Evolutionary conservation across 352 stramenopile genomes (phyloP).

Genomic region (Phytophthora brassicae): DNA sequence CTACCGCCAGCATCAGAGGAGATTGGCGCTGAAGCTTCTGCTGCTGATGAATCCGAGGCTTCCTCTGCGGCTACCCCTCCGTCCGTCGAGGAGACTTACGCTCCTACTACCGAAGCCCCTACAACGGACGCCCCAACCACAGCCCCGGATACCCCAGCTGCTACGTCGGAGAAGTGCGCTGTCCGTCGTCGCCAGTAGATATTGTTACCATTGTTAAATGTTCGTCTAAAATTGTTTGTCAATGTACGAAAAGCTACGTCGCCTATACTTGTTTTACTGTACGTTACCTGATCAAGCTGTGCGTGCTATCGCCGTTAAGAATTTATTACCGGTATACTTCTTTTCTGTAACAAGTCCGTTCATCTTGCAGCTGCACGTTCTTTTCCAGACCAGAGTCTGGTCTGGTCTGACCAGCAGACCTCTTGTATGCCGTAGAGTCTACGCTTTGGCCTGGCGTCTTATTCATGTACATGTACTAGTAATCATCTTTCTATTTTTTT

Average conservation of each 20-base stretch:
- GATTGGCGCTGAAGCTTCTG: constrained; percentile 5
- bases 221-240: constrained; percentile 11
- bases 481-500: too few relatives aligned
- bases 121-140: constrained; percentile 14
- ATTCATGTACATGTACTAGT: too few relatives aligned
- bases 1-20: constrained; percentile 5
- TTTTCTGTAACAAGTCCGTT: too few relatives aligned
- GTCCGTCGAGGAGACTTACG: neutral
- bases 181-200: constrained; percentile 25
- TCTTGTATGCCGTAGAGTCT: too few relatives aligned
- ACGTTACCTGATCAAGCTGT: too few relatives aligned
- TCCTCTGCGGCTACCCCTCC: neutral
- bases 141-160: constrained; percentile 4
- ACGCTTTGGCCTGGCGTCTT: too few relatives aligned
- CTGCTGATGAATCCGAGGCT: neutral
- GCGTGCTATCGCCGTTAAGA: too few relatives aligned
- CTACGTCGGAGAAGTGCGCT: constrained; percentile 22
- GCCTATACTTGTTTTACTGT: too few relatives aligned
- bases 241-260: constrained; percentile 3
- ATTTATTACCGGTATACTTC: too few relatives aligned
- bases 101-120: neutral
- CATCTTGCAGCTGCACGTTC: too few relatives aligned
- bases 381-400: too few relatives aligned
- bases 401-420: too few relatives aligned
- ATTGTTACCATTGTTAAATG: constrained; percentile 5